phyloP scores from a whole-genome alignment of 169 alveolate genomes.

The Plasmodium fragile region DNA sequence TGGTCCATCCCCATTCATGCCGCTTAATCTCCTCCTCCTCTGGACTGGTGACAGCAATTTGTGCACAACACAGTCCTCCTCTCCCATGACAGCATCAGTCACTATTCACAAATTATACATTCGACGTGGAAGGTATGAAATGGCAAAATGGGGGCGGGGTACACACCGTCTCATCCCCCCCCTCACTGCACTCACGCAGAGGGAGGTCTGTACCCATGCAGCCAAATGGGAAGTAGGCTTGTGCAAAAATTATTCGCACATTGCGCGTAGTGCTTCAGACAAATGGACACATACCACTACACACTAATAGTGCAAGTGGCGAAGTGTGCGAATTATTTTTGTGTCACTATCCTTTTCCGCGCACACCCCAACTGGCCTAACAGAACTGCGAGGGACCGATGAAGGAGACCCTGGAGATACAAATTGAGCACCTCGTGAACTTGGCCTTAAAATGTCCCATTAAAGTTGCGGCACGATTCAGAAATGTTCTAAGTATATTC shows the following conservation, averaged over 20 bases:
- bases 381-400: constrained; percentile 56
- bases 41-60: constrained; percentile 10
- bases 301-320: neutral
- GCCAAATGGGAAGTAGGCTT: neutral
- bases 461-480: constrained; percentile 68
- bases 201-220: neutral
- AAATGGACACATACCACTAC: neutral
- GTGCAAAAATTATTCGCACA: too few species aligned
- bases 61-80: constrained; percentile 21
- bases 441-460: constrained; percentile 60
- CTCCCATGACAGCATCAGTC: constrained; percentile 31
- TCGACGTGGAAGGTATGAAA: constrained; percentile 55
- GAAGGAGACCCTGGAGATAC: constrained; percentile 20
- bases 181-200: neutral
- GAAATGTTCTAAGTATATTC: constrained; percentile 31
- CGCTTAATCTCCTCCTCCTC: neutral
- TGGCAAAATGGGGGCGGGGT: neutral
- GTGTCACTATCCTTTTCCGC: neutral
- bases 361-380: neutral
- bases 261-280: too few species aligned
- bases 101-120: constrained; percentile 63
- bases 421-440: constrained; percentile 55
- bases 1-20: neutral
- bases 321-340: neutral
- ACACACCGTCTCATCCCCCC: neutral